Base-by-base conservation (phyloP, 2,329 filamentous ascomycete genomes). In the Colletotrichum abscissum region DNA sequence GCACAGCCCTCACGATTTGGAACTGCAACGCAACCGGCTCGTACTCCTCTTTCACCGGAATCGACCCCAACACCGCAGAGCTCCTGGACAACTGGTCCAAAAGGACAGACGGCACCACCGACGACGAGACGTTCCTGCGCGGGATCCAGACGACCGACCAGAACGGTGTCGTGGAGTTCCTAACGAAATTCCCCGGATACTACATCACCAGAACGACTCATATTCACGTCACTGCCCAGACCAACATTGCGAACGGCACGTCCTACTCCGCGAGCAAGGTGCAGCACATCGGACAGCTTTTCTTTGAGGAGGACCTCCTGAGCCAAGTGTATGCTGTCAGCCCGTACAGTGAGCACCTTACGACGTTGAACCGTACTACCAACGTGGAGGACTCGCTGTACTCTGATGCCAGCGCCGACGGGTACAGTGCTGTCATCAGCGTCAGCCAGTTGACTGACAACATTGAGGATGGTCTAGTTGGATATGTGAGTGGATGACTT, bases 371-470 rank as follows among this genome's bases (percentile, higher is more conserved):
- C 42, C 65, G 56, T 24, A 73, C 70, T 1, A 56, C 52, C 14
- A 70, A 70, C 26, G 67, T 49, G 4, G 80, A 87, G 0, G 88
- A 90, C 76, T 72, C 65, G 57, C 65, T 68, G 8, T 68, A 62
- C 65, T 74, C 22, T 84, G 88, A 62, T 82, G 88, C 57, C 76
- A 82, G 30, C 35, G 78, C 83, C 76, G 83, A 86, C 72, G 85
- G 85, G 16, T 64, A 65, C 67, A 86, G 88, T 75, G 88, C 88
- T 0, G 82, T 89, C 75, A 80, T 88, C 63, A 83, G 89, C 76
- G 89, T 88, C 72, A 84, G 86, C 14, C 82, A 86, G 16, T 81
- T 90, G 9, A 88, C 88, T 4, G 85, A 89, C 33, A 79, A 81
- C 35, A 76, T 86, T 8, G 74, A 77, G 1, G 86, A 87, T 65